phyloP scores from a whole-genome alignment of 2,329 filamentous ascomycete genomes.

The Phyllosticta ampelicida region DNA sequence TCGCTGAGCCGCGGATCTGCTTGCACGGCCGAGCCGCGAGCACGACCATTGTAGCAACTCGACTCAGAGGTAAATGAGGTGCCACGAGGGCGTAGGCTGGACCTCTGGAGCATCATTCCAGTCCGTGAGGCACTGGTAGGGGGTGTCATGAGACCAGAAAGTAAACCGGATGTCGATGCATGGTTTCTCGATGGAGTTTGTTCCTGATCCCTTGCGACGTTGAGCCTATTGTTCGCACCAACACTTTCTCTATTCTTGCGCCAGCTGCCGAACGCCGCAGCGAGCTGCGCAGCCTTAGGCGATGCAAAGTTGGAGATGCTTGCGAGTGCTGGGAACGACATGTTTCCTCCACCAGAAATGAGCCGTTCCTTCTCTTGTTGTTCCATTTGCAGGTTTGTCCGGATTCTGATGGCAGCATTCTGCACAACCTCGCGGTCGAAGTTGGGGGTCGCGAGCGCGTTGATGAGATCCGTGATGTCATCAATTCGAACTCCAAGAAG shows the following conservation, averaged over 20 bases:
- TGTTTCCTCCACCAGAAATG: conserved; percentile 42
- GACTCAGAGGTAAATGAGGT: conserved; percentile 20
- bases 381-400: conserved; percentile 95
- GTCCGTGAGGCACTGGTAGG: conserved; percentile 53
- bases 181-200: conserved; percentile 46
- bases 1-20: conserved; percentile 10
- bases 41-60: not conserved
- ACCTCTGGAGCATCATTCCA: conserved; percentile 13
- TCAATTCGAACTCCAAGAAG: conserved; percentile 81
- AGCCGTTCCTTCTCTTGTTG: conserved; percentile 87
- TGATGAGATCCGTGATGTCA: conserved; percentile 86
- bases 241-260: conserved; percentile 50
- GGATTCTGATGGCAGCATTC: conserved; percentile 84
- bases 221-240: conserved; percentile 33
- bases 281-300: conserved; percentile 76
- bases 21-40: not conserved
- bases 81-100: conserved; percentile 17
- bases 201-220: not conserved
- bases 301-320: conserved; percentile 67
- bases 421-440: conserved; percentile 73
- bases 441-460: conserved; percentile 59
- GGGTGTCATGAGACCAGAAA: conserved; percentile 81
- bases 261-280: conserved; percentile 98
- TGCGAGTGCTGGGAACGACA: conserved; percentile 62
- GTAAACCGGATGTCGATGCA: conserved; percentile 47